A percentile compares a stretch with the other conserved stretches of the same genome.
phyloP scores from a whole-genome alignment of 2,329 filamentous ascomycete genomes.

The Didymella keratinophila region DNA sequence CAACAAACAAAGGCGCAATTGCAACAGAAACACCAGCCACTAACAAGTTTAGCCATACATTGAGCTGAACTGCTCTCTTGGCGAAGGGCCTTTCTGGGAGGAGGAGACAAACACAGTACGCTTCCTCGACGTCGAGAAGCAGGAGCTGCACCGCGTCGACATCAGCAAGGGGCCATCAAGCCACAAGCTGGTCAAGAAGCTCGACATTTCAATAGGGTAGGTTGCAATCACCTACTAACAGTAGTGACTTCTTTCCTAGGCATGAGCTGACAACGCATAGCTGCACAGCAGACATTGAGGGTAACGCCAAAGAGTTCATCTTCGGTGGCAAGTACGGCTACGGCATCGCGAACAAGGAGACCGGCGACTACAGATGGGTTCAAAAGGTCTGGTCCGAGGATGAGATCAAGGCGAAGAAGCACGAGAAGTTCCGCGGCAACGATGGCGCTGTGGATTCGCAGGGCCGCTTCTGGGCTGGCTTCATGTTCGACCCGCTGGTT shows the following conservation, averaged over 20 bases:
- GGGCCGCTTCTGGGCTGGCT: slow-evolving; percentile 84
- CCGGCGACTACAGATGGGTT: slow-evolving; percentile 64
- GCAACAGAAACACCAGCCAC: neutral
- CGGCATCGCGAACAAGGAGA: slow-evolving; percentile 75
- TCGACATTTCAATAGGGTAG: slow-evolving; percentile 64
- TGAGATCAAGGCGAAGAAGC: slow-evolving; percentile 56
- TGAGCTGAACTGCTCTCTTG: slow-evolving; percentile 69
- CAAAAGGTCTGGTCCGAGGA: slow-evolving; percentile 63
- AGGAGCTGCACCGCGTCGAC: slow-evolving; percentile 75
- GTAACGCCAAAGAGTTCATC: slow-evolving; percentile 73
- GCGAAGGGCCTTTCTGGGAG: slow-evolving; percentile 80
- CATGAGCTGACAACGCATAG: slow-evolving; percentile 20
- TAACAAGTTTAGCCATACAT: slow-evolving; percentile 58
- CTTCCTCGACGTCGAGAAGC: slow-evolving; percentile 83
- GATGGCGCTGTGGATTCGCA: slow-evolving; percentile 82
- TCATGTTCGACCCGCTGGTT: slow-evolving; percentile 80
- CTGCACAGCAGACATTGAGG: slow-evolving; percentile 77
- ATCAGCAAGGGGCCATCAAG: slow-evolving; percentile 69
- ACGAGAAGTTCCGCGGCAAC: slow-evolving; percentile 70
- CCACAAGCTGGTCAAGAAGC: slow-evolving; percentile 61
- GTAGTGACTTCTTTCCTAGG: neutral
- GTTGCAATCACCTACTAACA: slow-evolving; percentile 11
- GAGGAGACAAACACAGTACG: slow-evolving; percentile 69
- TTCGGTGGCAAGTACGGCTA: slow-evolving; percentile 83
- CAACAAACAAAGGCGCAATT: neutral